phyloP scores from a whole-genome alignment of 2,329 filamentous ascomycete genomes.

The Aureobasidium sp. region DNA sequence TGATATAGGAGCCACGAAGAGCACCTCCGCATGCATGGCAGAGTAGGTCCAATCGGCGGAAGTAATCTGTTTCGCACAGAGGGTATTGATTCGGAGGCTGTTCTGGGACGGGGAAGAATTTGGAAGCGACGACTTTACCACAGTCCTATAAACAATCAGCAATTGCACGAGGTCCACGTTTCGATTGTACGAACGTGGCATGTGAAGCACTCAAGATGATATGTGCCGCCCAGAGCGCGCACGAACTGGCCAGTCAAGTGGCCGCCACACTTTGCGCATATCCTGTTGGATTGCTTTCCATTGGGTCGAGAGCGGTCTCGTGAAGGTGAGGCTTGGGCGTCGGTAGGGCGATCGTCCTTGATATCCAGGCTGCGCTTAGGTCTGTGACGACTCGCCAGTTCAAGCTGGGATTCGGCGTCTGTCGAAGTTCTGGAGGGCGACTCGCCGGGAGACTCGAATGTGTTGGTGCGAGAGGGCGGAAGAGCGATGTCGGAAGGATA shows the following conservation, averaged over 20 bases:
- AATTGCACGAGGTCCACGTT: conserved; percentile 19
- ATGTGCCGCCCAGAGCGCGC: conserved; percentile 84
- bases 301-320: conserved; percentile 13
- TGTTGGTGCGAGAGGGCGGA: conserved; percentile 10
- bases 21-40: conserved; percentile 90
- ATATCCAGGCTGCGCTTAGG: conserved; percentile 1
- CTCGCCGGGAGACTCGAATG: neutral
- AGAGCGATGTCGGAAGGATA: conserved; percentile 8
- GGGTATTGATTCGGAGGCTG: conserved; percentile 86
- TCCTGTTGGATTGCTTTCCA: conserved; percentile 27
- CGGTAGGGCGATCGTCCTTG: neutral
- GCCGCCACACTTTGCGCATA: conserved; percentile 78
- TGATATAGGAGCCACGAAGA: conserved; percentile 93
- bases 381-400: conserved; percentile 1
- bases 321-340: neutral
- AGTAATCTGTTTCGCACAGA: conserved; percentile 96
- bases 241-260: conserved; percentile 92
- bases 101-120: conserved; percentile 96
- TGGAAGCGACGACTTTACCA: conserved; percentile 91
- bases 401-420: conserved; percentile 5
- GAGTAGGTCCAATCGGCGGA: conserved; percentile 79
- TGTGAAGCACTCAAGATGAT: conserved; percentile 95
- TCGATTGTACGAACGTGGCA: conserved; percentile 64
- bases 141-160: conserved; percentile 62
- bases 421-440: neutral